Evolutionary conservation across 2,329 filamentous ascomycete genomes (phyloP).

Genomic region (Penicillium paneum): DNA sequence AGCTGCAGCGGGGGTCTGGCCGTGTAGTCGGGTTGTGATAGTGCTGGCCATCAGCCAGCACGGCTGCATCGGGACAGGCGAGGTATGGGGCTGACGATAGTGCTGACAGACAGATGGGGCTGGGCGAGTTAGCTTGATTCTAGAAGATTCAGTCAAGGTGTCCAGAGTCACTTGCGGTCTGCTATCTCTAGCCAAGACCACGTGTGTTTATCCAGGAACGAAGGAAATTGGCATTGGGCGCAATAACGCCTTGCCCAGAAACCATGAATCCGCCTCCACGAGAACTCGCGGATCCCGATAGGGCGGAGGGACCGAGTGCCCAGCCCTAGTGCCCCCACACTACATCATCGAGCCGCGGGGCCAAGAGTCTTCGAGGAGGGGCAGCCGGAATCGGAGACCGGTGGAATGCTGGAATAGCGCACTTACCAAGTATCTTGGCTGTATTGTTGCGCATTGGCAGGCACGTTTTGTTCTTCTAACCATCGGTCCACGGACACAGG

Average conservation of each 20-base stretch:
- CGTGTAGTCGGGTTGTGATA: constrained; percentile 1
- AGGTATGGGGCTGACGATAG: constrained; percentile 23
- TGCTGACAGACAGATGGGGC: constrained; percentile 30
- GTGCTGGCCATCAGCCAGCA: constrained; percentile 12
- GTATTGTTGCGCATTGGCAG: constrained; percentile 18
- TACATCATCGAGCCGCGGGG: constrained; percentile 9
- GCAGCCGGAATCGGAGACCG: neutral
- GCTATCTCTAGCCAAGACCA: neutral
- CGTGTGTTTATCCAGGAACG: neutral
- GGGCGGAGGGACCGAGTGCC: constrained; percentile 5
- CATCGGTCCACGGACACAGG: constrained; percentile 26
- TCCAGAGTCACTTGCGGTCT: neutral
- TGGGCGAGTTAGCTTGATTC: constrained; percentile 17
- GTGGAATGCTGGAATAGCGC: constrained; percentile 1
- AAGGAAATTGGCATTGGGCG: neutral
- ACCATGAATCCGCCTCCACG: neutral
- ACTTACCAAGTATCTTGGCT: constrained; percentile 31
- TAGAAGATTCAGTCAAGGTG: neutral
- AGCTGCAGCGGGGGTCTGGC: neutral
- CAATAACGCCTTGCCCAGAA: constrained; percentile 5
- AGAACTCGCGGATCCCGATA: neutral
- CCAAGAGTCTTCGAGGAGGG: constrained; percentile 11
- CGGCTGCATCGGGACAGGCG: constrained; percentile 18
- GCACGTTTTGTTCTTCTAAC: constrained; percentile 25
- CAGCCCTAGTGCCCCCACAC: constrained; percentile 8